These are phyloP conservation scores for Trametes gibbosa DNA, from an alignment of 768 basidiomycete genomes.

Conservation along the genomic window DNA sequence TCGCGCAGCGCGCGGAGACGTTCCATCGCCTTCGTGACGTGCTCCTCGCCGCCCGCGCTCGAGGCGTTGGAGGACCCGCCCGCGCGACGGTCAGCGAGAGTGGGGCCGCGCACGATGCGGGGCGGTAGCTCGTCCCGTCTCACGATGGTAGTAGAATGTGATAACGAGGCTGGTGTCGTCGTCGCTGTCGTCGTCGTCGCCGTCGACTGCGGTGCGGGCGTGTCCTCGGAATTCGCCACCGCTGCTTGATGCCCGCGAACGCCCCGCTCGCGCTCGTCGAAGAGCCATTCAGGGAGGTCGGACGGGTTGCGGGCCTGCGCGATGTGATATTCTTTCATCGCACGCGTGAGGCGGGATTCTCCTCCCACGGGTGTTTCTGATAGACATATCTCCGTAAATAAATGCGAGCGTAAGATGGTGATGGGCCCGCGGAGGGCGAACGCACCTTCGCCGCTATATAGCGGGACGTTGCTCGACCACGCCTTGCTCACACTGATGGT, in stretches of 20 bases:
- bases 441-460: slow-evolving; percentile 45
- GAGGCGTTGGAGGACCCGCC: neutral
- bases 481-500: slow-evolving; percentile 59
- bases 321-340: slow-evolving; percentile 67
- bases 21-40: slow-evolving; percentile 18
- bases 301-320: slow-evolving; percentile 53
- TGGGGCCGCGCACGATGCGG: slow-evolving; percentile 7
- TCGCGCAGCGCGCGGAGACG: slow-evolving; percentile 25
- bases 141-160: slow-evolving; percentile 1
- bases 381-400: neutral
- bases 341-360: slow-evolving; percentile 59
- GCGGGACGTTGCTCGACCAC: slow-evolving; percentile 45
- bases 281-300: slow-evolving; percentile 68
- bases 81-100: slow-evolving; percentile 12
- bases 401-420: neutral
- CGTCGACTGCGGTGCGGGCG: neutral
- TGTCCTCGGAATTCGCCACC: slow-evolving; percentile 10
- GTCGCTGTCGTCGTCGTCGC: slow-evolving; percentile 6
- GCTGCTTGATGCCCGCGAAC: slow-evolving; percentile 3
- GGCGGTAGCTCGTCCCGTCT: neutral
- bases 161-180: slow-evolving; percentile 26
- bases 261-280: slow-evolving; percentile 54
- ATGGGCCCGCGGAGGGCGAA: neutral
- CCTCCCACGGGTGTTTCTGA: slow-evolving; percentile 51
- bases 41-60: slow-evolving; percentile 15